Evolutionary conservation across 192 early-diverging fungal species (phyloP), one percentile per base, ranked within the genome.

Genomic region (Backusella circina): DNA sequence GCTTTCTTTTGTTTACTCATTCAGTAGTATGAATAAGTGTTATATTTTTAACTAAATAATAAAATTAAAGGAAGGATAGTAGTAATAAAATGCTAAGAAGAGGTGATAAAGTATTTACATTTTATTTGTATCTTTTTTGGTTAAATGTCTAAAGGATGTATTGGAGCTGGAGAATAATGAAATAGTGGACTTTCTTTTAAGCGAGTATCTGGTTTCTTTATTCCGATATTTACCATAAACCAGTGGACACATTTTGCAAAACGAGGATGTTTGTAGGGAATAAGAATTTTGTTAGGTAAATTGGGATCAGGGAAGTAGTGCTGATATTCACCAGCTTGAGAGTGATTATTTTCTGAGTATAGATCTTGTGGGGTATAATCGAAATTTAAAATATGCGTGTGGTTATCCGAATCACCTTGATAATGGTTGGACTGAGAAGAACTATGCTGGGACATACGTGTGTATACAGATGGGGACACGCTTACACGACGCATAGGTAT

Each of bases 401-500:
- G 16, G 18, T 67, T n/a, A n/a, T 31, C 65, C 28, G 21, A 30
- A 31, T 18, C 15, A 6, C 35, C 65, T 9, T 67, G 31, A n/a
- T 5, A 30, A 31, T 67, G 65, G 6, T 16, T 33, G 2, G 26
- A 65, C 10, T 18, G 18, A 7, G n/a, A 23, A 61, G 23, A 61
- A 9, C 21, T 61, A 28, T 26, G 54, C 1, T 35, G 31, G 3
- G 5, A 7, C 65, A 67, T 67, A 9, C 33, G 65, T n/a, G 31
- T 67, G 10, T 67, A 67, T 15, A 67, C 33, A 33, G 65, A 67
- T 8, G 65, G 33, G 2, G 65, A 67, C 7, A 67, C 33, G 2
- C 65, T 67, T 7, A 67, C 65, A 67, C 65, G 65, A n/a, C 65
- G 28, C 65, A 67, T 67, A 35, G 65, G 65, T 67, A 35, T 8